Evolutionary conservation across 352 stramenopile species (phyloP).

Genomic region (Blastocystis sp.): DNA sequence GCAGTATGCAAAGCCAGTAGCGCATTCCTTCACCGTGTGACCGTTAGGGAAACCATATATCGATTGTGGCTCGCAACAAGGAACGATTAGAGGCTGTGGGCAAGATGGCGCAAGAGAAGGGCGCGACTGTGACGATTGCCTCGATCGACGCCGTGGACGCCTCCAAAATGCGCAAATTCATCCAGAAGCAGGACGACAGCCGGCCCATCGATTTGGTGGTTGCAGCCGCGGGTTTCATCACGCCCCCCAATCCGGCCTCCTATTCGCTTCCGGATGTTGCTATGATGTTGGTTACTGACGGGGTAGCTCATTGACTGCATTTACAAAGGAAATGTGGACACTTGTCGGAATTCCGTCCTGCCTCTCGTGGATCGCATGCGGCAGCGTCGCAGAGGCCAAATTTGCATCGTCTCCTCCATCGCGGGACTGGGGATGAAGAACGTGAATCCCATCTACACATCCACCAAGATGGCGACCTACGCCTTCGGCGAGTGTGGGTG

Average conservation of each 20-base stretch:
- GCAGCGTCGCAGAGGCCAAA: background rate
- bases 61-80: slow-evolving; percentile 32
- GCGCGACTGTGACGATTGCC: slow-evolving; percentile 16
- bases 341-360: slow-evolving; percentile 30
- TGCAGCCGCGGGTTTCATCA: slow-evolving; percentile 31
- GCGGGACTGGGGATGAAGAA: slow-evolving; percentile 65
- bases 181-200: slow-evolving; percentile 23
- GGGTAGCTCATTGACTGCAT: slow-evolving; percentile 38
- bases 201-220: slow-evolving; percentile 34
- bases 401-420: slow-evolving; percentile 66
- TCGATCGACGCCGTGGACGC: slow-evolving; percentile 37
- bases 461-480: slow-evolving; percentile 47
- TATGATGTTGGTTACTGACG: background rate
- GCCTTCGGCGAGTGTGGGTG: slow-evolving; percentile 47
- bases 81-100: slow-evolving; percentile 33
- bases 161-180: slow-evolving; percentile 27
- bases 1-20: slow-evolving; percentile 61
- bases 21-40: background rate
- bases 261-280: background rate
- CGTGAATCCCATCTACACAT: slow-evolving; percentile 56
- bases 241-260: background rate
- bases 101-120: slow-evolving; percentile 26
- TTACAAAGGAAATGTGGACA: slow-evolving; percentile 30
- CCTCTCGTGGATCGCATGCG: slow-evolving; percentile 55
- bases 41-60: slow-evolving; percentile 21